Conservation (phyloP, 441 rosid species). For the Populus hybrid region DNA sequence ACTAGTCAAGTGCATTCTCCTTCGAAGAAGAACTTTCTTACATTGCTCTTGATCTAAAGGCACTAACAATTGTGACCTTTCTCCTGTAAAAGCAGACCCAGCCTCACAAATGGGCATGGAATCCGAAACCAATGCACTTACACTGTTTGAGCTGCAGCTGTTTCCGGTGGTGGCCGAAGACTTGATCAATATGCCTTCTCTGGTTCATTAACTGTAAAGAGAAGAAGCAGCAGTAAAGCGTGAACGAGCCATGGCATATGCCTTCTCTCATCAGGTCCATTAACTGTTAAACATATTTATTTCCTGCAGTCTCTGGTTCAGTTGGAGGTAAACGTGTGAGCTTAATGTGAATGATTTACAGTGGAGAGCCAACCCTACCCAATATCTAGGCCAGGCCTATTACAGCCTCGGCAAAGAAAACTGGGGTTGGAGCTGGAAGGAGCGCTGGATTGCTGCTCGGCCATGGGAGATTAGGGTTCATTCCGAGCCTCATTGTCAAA, state of each 20-base stretch:
- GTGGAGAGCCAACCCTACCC: conserved; percentile 89
- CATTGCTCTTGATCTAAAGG: too few relatives aligned
- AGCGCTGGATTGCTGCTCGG: conserved; percentile 78
- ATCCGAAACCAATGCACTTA: conserved; percentile 39
- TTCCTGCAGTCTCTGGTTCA: neutral
- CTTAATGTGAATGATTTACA: conserved; percentile 22
- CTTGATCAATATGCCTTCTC: conserved; percentile 1
- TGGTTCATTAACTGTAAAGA: conserved; percentile 23
- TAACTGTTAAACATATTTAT: neutral
- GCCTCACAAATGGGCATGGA: neutral
- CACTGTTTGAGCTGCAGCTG: conserved; percentile 45
- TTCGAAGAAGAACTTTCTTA: too few relatives aligned
- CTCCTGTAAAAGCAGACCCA: too few relatives aligned
- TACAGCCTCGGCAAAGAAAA: conserved; percentile 59
- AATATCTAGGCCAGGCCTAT: conserved; percentile 72
- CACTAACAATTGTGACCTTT: too few relatives aligned
- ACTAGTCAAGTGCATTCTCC: too few relatives aligned
- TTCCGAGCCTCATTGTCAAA: conserved; percentile 28
- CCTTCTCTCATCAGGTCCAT: conserved; percentile 63
- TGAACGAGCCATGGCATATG: conserved; percentile 60
- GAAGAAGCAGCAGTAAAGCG: conserved; percentile 73
- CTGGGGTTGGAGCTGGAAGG: conserved; percentile 96
- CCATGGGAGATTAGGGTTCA: conserved; percentile 81
- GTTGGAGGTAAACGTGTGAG: neutral
- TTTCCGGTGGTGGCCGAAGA: conserved; percentile 43